A percentile compares a stretch with the other conserved stretches of the same genome.
Evolutionary conservation across 257 asterid genomes (phyloP).

Genomic region (Nicotiana otophora): DNA sequence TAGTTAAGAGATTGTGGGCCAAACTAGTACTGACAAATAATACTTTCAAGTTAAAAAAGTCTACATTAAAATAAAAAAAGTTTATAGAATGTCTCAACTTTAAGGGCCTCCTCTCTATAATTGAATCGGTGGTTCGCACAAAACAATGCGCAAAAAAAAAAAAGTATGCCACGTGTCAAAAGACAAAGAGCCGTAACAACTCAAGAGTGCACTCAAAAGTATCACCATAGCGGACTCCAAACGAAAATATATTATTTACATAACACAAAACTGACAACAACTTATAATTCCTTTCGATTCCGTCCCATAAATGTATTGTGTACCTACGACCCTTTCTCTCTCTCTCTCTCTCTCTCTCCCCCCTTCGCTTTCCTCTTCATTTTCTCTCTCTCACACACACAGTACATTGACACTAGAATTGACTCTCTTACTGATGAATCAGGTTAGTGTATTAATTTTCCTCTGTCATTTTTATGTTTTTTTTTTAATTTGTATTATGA

Average conservation of each 20-base stretch:
- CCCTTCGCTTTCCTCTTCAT: slow-evolving; percentile 19
- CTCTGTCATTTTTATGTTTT: background rate
- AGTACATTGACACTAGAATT: background rate
- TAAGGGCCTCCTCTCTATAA: no score
- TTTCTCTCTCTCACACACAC: slow-evolving; percentile 16
- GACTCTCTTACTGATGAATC: slow-evolving; percentile 11
- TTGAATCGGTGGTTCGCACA: no score
- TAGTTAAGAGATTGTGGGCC: no score
- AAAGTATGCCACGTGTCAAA: background rate
- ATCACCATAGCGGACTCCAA: slow-evolving; percentile 72
- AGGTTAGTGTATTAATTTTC: slow-evolving; percentile 3
- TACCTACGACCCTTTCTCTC: background rate
- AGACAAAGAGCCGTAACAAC: background rate
- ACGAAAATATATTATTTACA: slow-evolving; percentile 25
- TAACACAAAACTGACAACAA: slow-evolving; percentile 13
- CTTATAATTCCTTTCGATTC: slow-evolving; percentile 44
- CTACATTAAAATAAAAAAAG: no score
- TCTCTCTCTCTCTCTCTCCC: background rate
- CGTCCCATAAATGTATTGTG: slow-evolving; percentile 35
- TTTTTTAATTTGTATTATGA: background rate
- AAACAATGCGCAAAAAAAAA: no score
- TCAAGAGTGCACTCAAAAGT: slow-evolving; percentile 20
- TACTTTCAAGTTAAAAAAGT: no score
- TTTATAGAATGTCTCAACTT: no score
- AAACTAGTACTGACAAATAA: no score